A percentile compares a stretch with the other conserved stretches of the same genome.
These are phyloP conservation scores for Fusarium concolor DNA, from an alignment of 2,329 filamentous ascomycete genomes.

Conservation along the genomic window DNA sequence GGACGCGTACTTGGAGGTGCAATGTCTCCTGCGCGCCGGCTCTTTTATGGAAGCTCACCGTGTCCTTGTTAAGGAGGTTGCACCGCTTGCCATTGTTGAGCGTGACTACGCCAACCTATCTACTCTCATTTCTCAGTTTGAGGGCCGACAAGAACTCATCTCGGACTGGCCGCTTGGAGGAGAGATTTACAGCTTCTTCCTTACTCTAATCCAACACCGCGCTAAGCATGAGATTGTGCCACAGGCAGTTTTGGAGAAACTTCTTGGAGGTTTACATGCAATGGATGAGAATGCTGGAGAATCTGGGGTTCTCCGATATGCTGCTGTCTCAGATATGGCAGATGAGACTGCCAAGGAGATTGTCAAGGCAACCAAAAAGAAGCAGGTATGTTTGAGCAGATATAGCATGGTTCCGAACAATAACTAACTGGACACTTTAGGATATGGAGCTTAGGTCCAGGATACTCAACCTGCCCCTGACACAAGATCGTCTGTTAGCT, in stretches of 20 bases:
- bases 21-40: constrained; percentile 81
- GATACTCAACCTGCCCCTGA: constrained; percentile 72
- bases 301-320: constrained; percentile 65
- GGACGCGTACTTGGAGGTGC: constrained; percentile 77
- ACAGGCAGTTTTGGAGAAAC: constrained; percentile 63
- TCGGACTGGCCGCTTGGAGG: constrained; percentile 83
- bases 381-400: constrained; percentile 61
- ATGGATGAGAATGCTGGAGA: constrained; percentile 61
- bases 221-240: constrained; percentile 56
- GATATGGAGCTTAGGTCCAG: constrained; percentile 53
- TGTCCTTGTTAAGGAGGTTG: constrained; percentile 83
- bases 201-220: constrained; percentile 62
- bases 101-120: constrained; percentile 79
- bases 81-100: constrained; percentile 83
- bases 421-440: constrained; percentile 43
- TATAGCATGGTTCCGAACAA: neutral
- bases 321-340: constrained; percentile 86
- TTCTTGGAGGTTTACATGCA: constrained; percentile 67
- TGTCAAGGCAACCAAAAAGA: constrained; percentile 64
- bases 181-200: constrained; percentile 77
- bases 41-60: constrained; percentile 85
- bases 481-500: constrained; percentile 76
- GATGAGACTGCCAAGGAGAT: constrained; percentile 76
- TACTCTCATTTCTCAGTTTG: constrained; percentile 77
- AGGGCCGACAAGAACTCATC: constrained; percentile 70